Base-by-base conservation (phyloP, 345 rosid genomes). In the Boechera divaricarpa region DNA sequence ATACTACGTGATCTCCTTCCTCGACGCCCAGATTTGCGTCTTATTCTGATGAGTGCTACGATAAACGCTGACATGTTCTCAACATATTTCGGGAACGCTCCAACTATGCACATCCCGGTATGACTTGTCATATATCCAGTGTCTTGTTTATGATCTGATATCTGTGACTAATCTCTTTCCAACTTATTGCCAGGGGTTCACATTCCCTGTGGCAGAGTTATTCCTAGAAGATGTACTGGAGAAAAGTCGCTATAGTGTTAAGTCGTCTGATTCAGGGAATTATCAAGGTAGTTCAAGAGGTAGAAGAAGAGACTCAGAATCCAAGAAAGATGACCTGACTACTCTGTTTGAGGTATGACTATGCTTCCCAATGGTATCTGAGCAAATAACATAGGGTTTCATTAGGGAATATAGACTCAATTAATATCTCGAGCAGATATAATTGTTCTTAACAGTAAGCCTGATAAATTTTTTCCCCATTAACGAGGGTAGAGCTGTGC, bases 51-150 rank as follows among this genome's bases (percentile, higher is more conserved):
- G 98, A 94, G 98, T 79, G 98, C 98, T 45, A 92, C 98, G 33
- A 89, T 94, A 69, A 94, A 92, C 80, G 98, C 98, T 26, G 91
- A 88, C 69, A 74, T 94, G 85, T 94, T 94, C 86, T 94, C 98
- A 67, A 86, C 86, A 69, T 88, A 92, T 77, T 94, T 92, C 76
- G 90, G 86, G 52, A 87, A 86, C 76, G 86, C 94, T 33, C 98
- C 94, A 52, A 87, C 87, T 60, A 83, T 86, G 16, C 98, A 92
- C 72, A 94, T 94, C 70, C 91, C 84, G 89, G 98, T 92, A 90
- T 69, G 52, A n/a, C 33, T 60, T 9, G 33, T 69, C 31, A 52
- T 78, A 67, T 31, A 39, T 35, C 59, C 65, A 33, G 12, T 26
- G 62, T 28, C 64, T 47, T 45, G 54, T 51, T 73, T 31, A 29